Conservation (phyloP, 2,329 filamentous ascomycete species). For the Paramyrothecium roridum region DNA sequence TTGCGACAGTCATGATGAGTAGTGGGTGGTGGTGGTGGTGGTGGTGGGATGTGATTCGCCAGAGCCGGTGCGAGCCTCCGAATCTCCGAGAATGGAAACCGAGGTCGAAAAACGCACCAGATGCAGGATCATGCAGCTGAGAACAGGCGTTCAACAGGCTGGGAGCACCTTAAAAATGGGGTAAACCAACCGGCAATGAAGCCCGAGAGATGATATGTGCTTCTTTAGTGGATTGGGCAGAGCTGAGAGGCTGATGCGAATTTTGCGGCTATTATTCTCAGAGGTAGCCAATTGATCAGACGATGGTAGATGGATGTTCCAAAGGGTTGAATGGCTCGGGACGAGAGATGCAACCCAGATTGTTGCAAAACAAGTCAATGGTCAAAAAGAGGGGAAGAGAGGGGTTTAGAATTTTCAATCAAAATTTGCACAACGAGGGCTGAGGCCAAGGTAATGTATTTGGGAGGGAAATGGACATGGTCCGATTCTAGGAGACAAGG, state of each 20-base stretch:
- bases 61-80: background rate
- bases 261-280: too few species aligned
- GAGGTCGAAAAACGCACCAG: background rate
- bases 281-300: too few species aligned
- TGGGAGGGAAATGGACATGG: slow-evolving; percentile 20
- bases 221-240: too few species aligned
- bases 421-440: background rate
- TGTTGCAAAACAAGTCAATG: background rate
- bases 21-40: slow-evolving; percentile 6
- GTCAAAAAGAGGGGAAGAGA: slow-evolving; percentile 4
- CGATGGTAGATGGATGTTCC: background rate
- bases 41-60: slow-evolving; percentile 2
- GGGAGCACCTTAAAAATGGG: too few species aligned
- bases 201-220: too few species aligned
- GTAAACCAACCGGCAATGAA: too few species aligned
- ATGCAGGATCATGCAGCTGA: background rate
- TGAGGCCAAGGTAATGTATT: slow-evolving; percentile 12
- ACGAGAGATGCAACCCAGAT: too few species aligned
- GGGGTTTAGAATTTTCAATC: slow-evolving; percentile 4
- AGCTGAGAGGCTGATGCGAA: too few species aligned
- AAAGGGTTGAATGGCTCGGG: background rate
- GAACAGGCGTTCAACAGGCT: too few species aligned
- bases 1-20: slow-evolving; percentile 18
- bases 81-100: background rate
- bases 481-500: slow-evolving; percentile 30